Evolutionary conservation across 192 early-diverging fungal species (phyloP), one percentile per base, ranked within the genome.

Genomic region (Jimgerdemannia lactiflua): DNA sequence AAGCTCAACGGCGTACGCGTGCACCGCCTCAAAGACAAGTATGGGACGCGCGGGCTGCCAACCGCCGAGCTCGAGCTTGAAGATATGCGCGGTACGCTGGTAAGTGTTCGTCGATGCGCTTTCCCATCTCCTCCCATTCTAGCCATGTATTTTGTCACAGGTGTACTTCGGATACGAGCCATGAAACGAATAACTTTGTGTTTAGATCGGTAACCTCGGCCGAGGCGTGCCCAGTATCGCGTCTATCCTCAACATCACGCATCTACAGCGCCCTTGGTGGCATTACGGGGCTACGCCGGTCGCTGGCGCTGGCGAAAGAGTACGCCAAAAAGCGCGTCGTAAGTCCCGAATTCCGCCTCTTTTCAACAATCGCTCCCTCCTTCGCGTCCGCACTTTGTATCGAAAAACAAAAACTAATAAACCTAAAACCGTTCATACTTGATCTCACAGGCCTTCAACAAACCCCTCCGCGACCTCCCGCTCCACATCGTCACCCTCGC

Each of bases 221-320:
- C 72, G 85, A 19, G 92, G 92, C 70, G 87, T 93, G 4, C 82
- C 84, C 42, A 87, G 82, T 63, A 92, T 94, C 41, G 81, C 89
- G 9, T 77, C 89, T 0, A 88, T 94, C 20, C 74, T 94, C 70
- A 94, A 92, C 63, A 89, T 94, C 43, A 94, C 92, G 92, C 18
- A 79, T 93, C 14, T 85, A 93, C 69, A 84, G 80, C 42, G 85
- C 84, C 42, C 70, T 91, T 65, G 83, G 82, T 20, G 78, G 82
- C 4, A 76, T 86, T 0, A 71, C 84, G 18, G 77, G 64, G 18
- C 80, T 94, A 42, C 80, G 86, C 18, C 41, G 80, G 2, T 77
- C 84, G 0, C 71, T 89, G 1, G 80, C 83, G n/a, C 72, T 89
- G 29, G 88, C 85, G 41, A 89, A 91, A 59, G 86, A 84, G 42